A percentile compares a stretch with the other conserved stretches of the same genome.
Conservation (phyloP, 352 stramenopile species). For the Globisporangium polare region DNA sequence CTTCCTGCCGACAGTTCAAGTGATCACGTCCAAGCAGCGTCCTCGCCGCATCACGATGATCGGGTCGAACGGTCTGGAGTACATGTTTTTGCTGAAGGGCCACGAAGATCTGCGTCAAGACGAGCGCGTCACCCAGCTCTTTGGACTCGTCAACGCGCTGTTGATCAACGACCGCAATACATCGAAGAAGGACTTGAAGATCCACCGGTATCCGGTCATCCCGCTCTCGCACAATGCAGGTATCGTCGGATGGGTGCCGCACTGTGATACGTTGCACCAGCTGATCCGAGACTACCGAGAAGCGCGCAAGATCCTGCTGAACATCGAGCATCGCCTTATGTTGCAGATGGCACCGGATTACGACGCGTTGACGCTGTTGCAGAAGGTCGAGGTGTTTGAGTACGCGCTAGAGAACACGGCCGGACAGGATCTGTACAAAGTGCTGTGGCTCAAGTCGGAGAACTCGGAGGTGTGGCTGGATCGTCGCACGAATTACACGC, state of each 20-base stretch:
- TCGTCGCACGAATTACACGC: constrained; percentile 96
- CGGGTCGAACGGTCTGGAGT: constrained; percentile 96
- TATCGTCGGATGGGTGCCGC: constrained; percentile 97
- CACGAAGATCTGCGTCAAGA: constrained; percentile 99
- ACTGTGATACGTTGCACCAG: constrained; percentile 98
- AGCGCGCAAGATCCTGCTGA: constrained; percentile 87
- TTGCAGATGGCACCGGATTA: constrained; percentile 92
- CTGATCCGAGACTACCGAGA: constrained; percentile 95
- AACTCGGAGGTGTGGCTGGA: constrained; percentile 99
- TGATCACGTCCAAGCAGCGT: constrained; percentile 98
- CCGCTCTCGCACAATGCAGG: constrained; percentile 98
- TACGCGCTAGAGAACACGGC: constrained; percentile 91
- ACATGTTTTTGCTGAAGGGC: constrained; percentile 99
- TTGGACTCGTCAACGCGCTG: constrained; percentile 99
- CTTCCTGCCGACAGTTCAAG: constrained; percentile 92
- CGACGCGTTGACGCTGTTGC: constrained; percentile 94
- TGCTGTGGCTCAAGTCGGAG: constrained; percentile 93
- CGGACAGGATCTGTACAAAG: constrained; percentile 97
- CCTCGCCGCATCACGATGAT: constrained; percentile 94
- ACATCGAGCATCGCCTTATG: constrained; percentile 93
- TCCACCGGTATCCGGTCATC: constrained; percentile 97
- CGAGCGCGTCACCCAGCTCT: constrained; percentile 99
- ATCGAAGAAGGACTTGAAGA: constrained; percentile 96
- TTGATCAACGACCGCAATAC: constrained; percentile 95
- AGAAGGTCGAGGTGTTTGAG: constrained; percentile 99